Conservation (phyloP, 2,329 filamentous ascomycete genomes). For the Scedosporium apiospermum region DNA sequence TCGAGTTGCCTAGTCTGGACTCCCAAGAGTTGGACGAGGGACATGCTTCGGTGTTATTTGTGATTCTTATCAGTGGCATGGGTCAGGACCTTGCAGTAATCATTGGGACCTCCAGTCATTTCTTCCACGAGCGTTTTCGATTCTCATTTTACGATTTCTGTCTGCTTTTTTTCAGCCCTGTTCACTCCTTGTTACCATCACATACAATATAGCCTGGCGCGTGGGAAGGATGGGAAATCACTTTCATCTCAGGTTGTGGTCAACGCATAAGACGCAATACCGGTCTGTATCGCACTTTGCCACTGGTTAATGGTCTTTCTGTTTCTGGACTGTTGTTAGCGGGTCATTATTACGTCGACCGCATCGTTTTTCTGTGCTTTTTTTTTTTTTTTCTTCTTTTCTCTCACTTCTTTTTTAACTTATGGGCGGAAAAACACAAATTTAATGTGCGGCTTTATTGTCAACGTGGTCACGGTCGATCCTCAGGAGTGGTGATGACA, state of each 20-base stretch:
- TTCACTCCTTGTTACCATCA: not conserved
- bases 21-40: conserved; percentile 4
- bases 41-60: conserved; percentile 4
- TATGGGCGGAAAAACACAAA: not conserved
- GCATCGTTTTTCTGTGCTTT: not conserved
- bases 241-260: not conserved
- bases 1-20: conserved; percentile 3
- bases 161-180: not conserved
- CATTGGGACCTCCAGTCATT: not conserved
- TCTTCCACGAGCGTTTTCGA: conserved; percentile 3
- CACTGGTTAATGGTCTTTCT: conserved; percentile 1
- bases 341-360: not conserved
- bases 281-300: not conserved
- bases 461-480: not conserved
- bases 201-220: conserved; percentile 1
- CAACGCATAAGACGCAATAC: not conserved
- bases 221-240: conserved; percentile 1
- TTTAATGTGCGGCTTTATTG: not conserved
- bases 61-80: not conserved
- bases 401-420: not conserved
- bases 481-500: not conserved
- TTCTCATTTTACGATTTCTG: conserved; percentile 2
- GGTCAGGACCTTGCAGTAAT: not conserved
- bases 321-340: not conserved
- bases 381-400: not conserved